phyloP scores from a whole-genome alignment of 345 rosid genomes.

The Passiflora organensis region DNA sequence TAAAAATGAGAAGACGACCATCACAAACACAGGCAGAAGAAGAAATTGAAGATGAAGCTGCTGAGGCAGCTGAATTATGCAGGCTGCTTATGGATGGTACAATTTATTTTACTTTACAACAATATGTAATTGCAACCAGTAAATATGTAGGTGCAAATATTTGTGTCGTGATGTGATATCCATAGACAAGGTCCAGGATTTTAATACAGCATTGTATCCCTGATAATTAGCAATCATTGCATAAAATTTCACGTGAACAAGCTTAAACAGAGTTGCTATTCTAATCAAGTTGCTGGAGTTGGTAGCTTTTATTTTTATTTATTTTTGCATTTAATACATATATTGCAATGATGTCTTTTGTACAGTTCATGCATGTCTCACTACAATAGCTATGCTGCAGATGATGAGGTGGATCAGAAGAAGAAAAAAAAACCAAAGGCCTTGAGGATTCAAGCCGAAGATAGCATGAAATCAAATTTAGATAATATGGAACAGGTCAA shows the following conservation, averaged over 20 bases:
- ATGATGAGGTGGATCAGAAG: slow-evolving; percentile 56
- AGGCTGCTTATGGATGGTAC: slow-evolving; percentile 96
- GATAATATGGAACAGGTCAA: slow-evolving; percentile 45
- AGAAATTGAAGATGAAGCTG: slow-evolving; percentile 92
- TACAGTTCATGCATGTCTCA: slow-evolving; percentile 7
- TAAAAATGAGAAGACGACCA: slow-evolving; percentile 85
- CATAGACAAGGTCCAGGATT: no score
- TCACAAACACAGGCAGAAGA: slow-evolving; percentile 78
- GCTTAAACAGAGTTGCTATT: no score
- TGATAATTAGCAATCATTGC: no score
- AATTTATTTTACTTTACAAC: slow-evolving; percentile 12
- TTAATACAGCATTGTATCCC: no score
- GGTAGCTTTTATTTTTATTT: no score
- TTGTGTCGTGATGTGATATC: no score
- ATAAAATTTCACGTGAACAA: no score
- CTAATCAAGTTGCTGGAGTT: no score
- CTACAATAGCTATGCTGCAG: slow-evolving; percentile 33
- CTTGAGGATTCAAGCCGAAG: slow-evolving; percentile 31
- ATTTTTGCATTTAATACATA: no score
- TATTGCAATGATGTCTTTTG: neutral
- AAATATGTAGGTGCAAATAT: neutral
- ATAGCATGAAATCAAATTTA: slow-evolving; percentile 36
- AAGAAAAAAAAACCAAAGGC: slow-evolving; percentile 62
- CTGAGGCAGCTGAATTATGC: slow-evolving; percentile 85
- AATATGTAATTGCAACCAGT: neutral